Base-by-base conservation (phyloP, 352 stramenopile species). In the Phytophthora lateralis region DNA sequence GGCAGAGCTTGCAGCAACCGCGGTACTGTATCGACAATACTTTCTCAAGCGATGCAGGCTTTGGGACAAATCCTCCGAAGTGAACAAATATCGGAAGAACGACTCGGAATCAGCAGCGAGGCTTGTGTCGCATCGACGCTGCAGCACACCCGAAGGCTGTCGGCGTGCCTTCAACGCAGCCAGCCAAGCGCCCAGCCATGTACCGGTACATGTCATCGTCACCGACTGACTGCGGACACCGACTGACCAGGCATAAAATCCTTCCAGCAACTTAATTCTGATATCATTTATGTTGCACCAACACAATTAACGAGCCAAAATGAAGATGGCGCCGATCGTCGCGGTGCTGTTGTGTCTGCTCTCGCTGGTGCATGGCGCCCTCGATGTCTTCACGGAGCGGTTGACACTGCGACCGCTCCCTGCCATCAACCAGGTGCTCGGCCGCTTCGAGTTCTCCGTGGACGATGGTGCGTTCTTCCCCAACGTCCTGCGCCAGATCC, bases 401-500 rank as follows among this genome's bases (percentile, higher is more conserved):
- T 48, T 94, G 41, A 69, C 55, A 20, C 37, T 94, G 21, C 82
- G 82, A 18, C 65, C 79, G 7, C 69, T 94, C 0, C 75, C 72
- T 0, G 56, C 67, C 14, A 58, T 71, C 6, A 53, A 55, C 44
- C 85, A 89, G 57, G 73, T 84, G 7, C 77, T 88, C 8, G 75
- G 73, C 15, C 75, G 78, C 52, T 88, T 92, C 44, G 60, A 73
- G 32, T 90, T 91, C 39, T 65, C 69, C 14, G 72, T 78, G 2
- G 50, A 62, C 34, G 71, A 76, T 34, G 12, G 20, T 17, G 43
- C 50, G 2, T 10, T 83, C 20, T 73, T 88, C 35, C 85, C 85
- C 12, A 73, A 73, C 5, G 79, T 85, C 15, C 55, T 95, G 10
- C 78, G 73, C 37, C 85, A 93, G 55, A 88, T 93, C 47, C 66